Percentiles rank a stretch among this genome's conserved stretches.
Evolutionary conservation across 2,329 filamentous ascomycete species (phyloP).

Genomic region (Daldinia sp.): DNA sequence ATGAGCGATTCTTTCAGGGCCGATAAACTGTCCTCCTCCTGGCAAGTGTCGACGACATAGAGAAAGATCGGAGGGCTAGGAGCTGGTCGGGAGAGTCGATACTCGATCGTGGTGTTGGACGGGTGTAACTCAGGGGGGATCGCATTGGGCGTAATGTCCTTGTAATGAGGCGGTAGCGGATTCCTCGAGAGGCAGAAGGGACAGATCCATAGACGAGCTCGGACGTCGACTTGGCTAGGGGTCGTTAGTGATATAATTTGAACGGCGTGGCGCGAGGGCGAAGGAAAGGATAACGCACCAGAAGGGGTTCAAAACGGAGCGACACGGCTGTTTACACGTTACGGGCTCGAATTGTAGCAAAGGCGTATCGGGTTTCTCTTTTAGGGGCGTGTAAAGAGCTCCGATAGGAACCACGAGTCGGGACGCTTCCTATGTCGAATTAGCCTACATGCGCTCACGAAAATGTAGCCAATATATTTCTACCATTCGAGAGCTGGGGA

Average conservation of each 20-base stretch:
- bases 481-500: slow-evolving; percentile 97
- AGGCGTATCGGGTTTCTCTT: slow-evolving; percentile 90
- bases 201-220: slow-evolving; percentile 86
- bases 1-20: slow-evolving; percentile 87
- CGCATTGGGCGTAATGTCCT: slow-evolving; percentile 84
- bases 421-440: slow-evolving; percentile 77
- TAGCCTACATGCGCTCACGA: slow-evolving; percentile 34
- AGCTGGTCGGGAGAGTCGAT: slow-evolving; percentile 80
- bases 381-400: slow-evolving; percentile 92
- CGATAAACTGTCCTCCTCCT: slow-evolving; percentile 85
- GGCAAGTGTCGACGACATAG: slow-evolving; percentile 87
- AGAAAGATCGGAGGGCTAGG: slow-evolving; percentile 86
- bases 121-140: slow-evolving; percentile 86
- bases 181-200: slow-evolving; percentile 88
- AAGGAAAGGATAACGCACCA: slow-evolving; percentile 66
- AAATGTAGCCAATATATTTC: slow-evolving; percentile 16
- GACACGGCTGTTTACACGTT: slow-evolving; percentile 94
- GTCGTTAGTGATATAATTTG: slow-evolving; percentile 36
- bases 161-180: slow-evolving; percentile 84
- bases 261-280: background rate
- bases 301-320: slow-evolving; percentile 95
- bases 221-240: slow-evolving; percentile 79
- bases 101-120: slow-evolving; percentile 88
- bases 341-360: slow-evolving; percentile 95
- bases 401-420: slow-evolving; percentile 95